phyloP scores from a whole-genome alignment of 805 yeast genomes.

The Spencermartinsiella europaea region DNA sequence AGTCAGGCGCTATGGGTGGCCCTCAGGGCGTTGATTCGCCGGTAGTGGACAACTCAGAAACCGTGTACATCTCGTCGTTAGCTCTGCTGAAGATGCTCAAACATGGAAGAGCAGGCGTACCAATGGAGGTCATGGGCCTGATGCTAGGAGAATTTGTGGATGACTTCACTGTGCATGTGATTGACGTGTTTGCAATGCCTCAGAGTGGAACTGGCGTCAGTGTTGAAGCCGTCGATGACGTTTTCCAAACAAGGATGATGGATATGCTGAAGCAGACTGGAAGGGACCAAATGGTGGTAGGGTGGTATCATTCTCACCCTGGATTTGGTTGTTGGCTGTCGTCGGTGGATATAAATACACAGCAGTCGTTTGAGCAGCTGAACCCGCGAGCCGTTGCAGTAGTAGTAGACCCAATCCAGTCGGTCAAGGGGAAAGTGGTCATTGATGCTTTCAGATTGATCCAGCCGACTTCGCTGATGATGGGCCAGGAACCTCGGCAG shows the following conservation, averaged over 20 bases:
- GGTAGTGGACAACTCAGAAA: slow-evolving; percentile 90
- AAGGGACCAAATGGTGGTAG: slow-evolving; percentile 98
- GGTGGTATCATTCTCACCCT: slow-evolving; percentile 99
- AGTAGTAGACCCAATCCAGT: slow-evolving; percentile 96
- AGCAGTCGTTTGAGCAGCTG: slow-evolving; percentile 94
- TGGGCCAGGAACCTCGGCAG: slow-evolving; percentile 97
- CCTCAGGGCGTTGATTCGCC: slow-evolving; percentile 53
- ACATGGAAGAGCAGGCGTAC: slow-evolving; percentile 78
- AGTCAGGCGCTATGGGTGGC: slow-evolving; percentile 31
- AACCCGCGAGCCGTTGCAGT: slow-evolving; percentile 97
- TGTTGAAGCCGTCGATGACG: slow-evolving; percentile 99
- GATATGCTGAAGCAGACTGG: slow-evolving; percentile 99
- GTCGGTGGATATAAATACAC: slow-evolving; percentile 95
- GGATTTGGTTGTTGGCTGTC: slow-evolving; percentile 99
- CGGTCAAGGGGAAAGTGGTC: slow-evolving; percentile 97
- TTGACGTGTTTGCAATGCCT: slow-evolving; percentile 99
- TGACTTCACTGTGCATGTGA: slow-evolving; percentile 93
- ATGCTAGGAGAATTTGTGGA: slow-evolving; percentile 98
- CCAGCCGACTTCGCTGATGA: slow-evolving; percentile 79
- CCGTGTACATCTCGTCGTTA: slow-evolving; percentile 91
- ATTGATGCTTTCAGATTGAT: slow-evolving; percentile 97
- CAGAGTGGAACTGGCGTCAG: slow-evolving; percentile 94
- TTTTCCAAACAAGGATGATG: slow-evolving; percentile 98
- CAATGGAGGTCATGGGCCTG: slow-evolving; percentile 93
- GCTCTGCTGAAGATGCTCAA: slow-evolving; percentile 95